Base-by-base conservation (phyloP, 2,329 filamentous ascomycete species). In the Daldinia sp. region DNA sequence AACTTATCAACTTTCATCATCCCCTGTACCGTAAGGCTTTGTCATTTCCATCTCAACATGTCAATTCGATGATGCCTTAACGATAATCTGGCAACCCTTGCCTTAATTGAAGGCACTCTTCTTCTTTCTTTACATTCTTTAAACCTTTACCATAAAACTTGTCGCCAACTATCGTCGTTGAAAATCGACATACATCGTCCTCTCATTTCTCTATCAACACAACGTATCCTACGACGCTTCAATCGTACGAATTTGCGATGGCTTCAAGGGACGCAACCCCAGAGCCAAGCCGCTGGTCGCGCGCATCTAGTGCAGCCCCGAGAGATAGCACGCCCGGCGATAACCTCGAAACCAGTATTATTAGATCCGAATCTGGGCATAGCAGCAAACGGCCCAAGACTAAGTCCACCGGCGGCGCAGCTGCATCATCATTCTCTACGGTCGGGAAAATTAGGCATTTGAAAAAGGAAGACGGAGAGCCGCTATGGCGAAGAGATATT, bases 381-480 rank as follows among this genome's bases (percentile, higher is more conserved):
- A 67, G 66, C 13, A 65, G 47, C 15, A 73, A 73, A 61, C 67
- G 70, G 55, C 49, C 65, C 11, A 74, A 72, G 49, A 72, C 67
- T 17, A 71, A 68, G 45, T 66, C 69, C 15, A 63, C 66, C 3
- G 64, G 61, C 8, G 60, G 58, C 8, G 68, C 58, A 25, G 62
- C 61, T 8, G 59, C 64, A 27, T 50, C 64, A 10, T 64, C 69
- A 29, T 70, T 72, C 58, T 58, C 70, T 8, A 67, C 67, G 21
- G 65, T 86, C 52, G 85, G 85, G 69, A 96, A 95, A 80, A 92
- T 96, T 60, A 81, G 90, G 54, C 92, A 95, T 75, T 79, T 96
- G 53, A 96, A 96, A 78, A 95, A 95, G 77, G 91, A 94, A 64
- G 92, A 96, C 73, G 92, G 92, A 72, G 91, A 94, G 69, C 92